Base-by-base conservation (phyloP, 345 rosid species). In the Gossypium ekmanianum region DNA sequence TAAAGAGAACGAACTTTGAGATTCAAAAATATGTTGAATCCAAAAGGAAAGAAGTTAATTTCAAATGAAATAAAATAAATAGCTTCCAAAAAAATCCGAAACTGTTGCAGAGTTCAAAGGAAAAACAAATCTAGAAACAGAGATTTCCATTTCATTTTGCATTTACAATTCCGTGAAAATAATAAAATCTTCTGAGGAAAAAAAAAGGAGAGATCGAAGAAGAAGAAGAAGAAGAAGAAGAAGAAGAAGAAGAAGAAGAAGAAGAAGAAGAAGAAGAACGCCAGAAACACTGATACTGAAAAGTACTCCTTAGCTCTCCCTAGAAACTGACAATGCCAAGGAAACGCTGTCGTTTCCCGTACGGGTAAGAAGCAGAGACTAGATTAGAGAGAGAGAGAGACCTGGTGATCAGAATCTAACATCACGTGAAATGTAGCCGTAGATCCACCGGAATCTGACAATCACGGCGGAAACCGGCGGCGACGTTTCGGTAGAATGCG, bases 191-290 rank as follows among this genome's bases (percentile, higher is more conserved):
- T 57, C 54, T 10, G 56, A 44, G 72, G 61, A 81, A 76, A 74
- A 71, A 27, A 62, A 81, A 74, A 74, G 68, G 29, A 62, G 74
- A 79, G 84, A 81, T 79, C 82, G 82, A n/a, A 54, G 61, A 56
- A 18, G 29, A 20, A 45, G 77, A 77, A 7, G 67, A 27, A 27
- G 34, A 29, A 63, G 68, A 24, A 24, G 26, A 24, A 63, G 73
- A 71, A 48, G 18, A 18, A 18, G 18, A 18, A 18, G 18, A 18
- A 18, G 82, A n/a, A 54, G 61, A 56, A 18, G 29, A 20, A 45
- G 77, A 77, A 7, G 67, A 27, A 27, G 34, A 29, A 63, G 68
- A 24, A 24, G 26, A 24, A 63, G 73, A 71, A 48, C 61, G 20
- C 64, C 12, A 71, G 71, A 75, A 77, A 76, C 26, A 52, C 65